phyloP scores from a whole-genome alignment of 306 rosid species.

The Geum urbanum region DNA sequence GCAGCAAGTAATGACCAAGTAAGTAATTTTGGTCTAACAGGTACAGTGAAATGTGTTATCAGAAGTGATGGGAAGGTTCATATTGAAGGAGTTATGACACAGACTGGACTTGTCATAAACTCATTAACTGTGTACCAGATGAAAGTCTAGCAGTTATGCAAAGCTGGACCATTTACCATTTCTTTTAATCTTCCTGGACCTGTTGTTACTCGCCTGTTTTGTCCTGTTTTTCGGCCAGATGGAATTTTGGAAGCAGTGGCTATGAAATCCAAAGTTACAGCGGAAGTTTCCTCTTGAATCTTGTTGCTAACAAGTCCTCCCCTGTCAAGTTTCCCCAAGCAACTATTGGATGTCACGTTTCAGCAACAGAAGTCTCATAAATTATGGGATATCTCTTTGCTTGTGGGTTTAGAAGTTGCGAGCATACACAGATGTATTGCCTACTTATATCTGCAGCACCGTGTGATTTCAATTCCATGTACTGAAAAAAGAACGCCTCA shows the following conservation, averaged over 20 bases:
- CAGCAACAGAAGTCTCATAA: too few species aligned
- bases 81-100: slow-evolving; percentile 43
- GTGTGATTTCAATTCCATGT: too few species aligned
- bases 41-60: slow-evolving; percentile 38
- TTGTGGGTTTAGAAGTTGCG: too few species aligned
- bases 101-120: slow-evolving; percentile 27
- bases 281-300: too few species aligned
- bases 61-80: slow-evolving; percentile 42
- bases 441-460: too few species aligned
- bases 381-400: too few species aligned
- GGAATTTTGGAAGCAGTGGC: slow-evolving; percentile 49
- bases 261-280: slow-evolving; percentile 28
- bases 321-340: background rate
- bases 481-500: too few species aligned
- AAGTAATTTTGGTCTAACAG: slow-evolving; percentile 21
- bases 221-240: slow-evolving; percentile 43
- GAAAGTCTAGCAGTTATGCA: slow-evolving; percentile 51
- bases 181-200: slow-evolving; percentile 52
- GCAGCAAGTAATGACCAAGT: background rate
- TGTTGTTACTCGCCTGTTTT: slow-evolving; percentile 45
- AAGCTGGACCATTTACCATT: slow-evolving; percentile 42
- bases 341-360: too few species aligned
- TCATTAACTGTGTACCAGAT: slow-evolving; percentile 27
- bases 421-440: too few species aligned
- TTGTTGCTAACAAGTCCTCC: background rate